Conservation (phyloP, 768 basidiomycete species). For the Lentinula sp. region DNA sequence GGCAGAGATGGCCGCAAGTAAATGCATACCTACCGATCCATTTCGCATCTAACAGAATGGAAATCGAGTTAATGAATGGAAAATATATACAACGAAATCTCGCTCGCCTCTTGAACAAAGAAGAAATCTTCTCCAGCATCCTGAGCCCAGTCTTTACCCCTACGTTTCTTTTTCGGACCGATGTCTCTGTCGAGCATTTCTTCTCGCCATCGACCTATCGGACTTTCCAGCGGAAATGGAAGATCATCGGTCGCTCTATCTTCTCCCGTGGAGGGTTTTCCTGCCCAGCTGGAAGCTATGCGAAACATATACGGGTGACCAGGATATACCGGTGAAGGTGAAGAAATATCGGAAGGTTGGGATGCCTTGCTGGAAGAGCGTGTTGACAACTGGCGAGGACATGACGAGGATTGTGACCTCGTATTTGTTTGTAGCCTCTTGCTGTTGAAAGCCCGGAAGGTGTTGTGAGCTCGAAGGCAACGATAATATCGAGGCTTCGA, state of each 20-base stretch:
- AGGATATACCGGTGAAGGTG: not conserved
- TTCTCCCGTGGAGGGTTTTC: constrained; percentile 46
- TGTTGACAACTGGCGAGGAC: not conserved
- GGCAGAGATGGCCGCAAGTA: constrained; percentile 22
- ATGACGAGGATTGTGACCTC: not conserved
- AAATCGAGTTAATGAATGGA: not conserved
- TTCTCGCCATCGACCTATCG: constrained; percentile 68
- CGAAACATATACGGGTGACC: constrained; percentile 59
- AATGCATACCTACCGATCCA: constrained; percentile 60
- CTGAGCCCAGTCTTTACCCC: constrained; percentile 30
- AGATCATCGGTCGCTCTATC: constrained; percentile 22
- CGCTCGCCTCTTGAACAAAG: constrained; percentile 62
- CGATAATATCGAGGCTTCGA: not conserved
- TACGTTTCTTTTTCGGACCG: constrained; percentile 26
- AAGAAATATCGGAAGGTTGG: not conserved
- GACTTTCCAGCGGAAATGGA: constrained; percentile 53
- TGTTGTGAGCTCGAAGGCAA: not conserved
- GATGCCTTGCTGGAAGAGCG: not conserved
- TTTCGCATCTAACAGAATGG: constrained; percentile 57
- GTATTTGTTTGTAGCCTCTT: not conserved
- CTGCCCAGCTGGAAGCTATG: constrained; percentile 73
- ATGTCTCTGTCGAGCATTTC: constrained; percentile 46
- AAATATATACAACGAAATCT: not conserved
- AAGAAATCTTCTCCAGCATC: constrained; percentile 58
- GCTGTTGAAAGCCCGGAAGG: not conserved